Evolutionary conservation across 1,284 basidiomycete species (phyloP).

Genomic region (Sutorius eximius): DNA sequence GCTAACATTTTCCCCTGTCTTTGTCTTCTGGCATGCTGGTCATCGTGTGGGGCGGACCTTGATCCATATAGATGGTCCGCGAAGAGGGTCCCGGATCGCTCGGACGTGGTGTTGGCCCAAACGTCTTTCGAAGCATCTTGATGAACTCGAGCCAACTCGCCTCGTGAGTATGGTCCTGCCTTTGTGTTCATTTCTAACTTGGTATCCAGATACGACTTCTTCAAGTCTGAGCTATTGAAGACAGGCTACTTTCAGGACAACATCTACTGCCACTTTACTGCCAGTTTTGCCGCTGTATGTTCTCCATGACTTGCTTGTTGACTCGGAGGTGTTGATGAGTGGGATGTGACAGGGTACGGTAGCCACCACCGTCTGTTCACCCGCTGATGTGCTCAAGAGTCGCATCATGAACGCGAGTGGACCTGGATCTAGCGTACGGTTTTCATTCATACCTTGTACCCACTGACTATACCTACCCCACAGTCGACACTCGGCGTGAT

Average conservation of each 20-base stretch:
- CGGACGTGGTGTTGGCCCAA: slow-evolving; percentile 79
- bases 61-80: slow-evolving; percentile 65
- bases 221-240: slow-evolving; percentile 78
- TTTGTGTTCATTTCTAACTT: not conserved
- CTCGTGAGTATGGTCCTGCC: slow-evolving; percentile 34
- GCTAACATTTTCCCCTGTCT: slow-evolving; percentile 7
- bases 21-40: not conserved
- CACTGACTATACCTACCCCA: not conserved
- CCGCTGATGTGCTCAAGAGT: slow-evolving; percentile 89
- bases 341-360: slow-evolving; percentile 68
- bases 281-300: slow-evolving; percentile 80
- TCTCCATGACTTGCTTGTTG: not conserved
- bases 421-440: slow-evolving; percentile 66
- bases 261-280: slow-evolving; percentile 78
- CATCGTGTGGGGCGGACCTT: not conserved
- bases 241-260: slow-evolving; percentile 76
- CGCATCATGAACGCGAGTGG: slow-evolving; percentile 91
- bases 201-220: slow-evolving; percentile 76
- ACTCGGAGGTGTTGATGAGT: not conserved
- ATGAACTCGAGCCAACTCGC: slow-evolving; percentile 94
- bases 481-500: slow-evolving; percentile 76
- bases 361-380: slow-evolving; percentile 91
- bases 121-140: slow-evolving; percentile 80
- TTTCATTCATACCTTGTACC: not conserved
- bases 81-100: slow-evolving; percentile 81